Evolutionary conservation across 352 stramenopile species (phyloP), one percentile per base, ranked within the genome.

Genomic region (Globisporangium lucens): DNA sequence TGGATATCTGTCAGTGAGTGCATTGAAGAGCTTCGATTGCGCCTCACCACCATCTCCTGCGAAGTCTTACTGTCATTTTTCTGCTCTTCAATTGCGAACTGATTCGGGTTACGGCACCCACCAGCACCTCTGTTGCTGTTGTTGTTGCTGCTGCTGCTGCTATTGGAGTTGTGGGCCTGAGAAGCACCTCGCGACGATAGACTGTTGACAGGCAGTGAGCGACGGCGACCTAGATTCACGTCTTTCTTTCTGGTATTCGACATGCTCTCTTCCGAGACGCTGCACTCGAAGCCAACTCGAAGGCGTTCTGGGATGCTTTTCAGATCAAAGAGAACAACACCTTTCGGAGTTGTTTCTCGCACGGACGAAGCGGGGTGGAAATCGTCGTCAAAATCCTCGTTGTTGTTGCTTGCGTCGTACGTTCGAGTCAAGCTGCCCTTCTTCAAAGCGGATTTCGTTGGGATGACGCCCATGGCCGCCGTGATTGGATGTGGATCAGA

Each of bases 271-370:
- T 64, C 61, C 17, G 43, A 63, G 35, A 43, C 36, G 10, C 61
- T 63, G 29, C 61, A 51, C 38, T 71, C 67, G 38, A 72, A 69
- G 15, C 61, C 60, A 7, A 30, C 33, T 10, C 63, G 64, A n/a
- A 65, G 35, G 8, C 65, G 43, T 29, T 67, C 68, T 1, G 67
- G 76, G 9, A 88, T 65, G 49, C 67, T 69, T 47, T 77, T 64
- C 13, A 79, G 66, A 33, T 90, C 79, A 27, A 90, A 86, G 36
- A 87, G 68, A 35, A 89, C 75, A 6, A 89, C 70, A 8, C 75
- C 73, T 29, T 72, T 71, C 2, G 60, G 56, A 27, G 66, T n/a
- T 46, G 70, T 46, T 59, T 75, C 55, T 20, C 56, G 55, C 38
- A 69, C 64, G 36, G 41, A 20, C 57, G 67, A 67, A 20, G 38